Conservation (phyloP, 208 protist genomes). For the Hexamita inflata region DNA sequence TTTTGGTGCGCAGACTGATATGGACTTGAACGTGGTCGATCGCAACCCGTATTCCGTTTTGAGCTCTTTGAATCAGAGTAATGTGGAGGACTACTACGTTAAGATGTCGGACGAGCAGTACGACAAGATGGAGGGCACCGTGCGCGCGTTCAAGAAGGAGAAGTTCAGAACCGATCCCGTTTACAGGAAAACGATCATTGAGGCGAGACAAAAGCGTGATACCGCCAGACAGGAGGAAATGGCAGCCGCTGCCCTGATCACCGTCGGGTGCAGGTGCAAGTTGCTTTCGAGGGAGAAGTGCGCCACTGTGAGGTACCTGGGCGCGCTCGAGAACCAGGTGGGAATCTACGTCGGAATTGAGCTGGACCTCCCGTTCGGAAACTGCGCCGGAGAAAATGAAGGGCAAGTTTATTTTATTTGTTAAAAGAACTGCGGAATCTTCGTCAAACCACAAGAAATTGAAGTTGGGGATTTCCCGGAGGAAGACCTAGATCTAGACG, state of each 20-base stretch:
- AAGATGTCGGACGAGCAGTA: constrained; percentile 41
- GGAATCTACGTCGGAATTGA: no score
- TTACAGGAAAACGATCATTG: constrained; percentile 13
- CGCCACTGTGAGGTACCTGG: no score
- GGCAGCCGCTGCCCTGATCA: constrained; percentile 4
- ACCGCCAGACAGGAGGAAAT: neutral
- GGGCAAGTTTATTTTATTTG: no score
- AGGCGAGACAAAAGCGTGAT: neutral
- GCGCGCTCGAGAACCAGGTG: no score
- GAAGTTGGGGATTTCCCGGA: no score
- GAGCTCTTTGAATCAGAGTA: no score
- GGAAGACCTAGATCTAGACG: no score
- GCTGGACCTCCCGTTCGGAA: no score
- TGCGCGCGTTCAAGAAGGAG: constrained; percentile 32
- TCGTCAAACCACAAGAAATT: no score
- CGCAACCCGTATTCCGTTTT: constrained; percentile 33
- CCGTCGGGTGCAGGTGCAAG: constrained; percentile 4
- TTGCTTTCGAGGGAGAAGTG: constrained; percentile 23
- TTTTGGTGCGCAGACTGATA: constrained; percentile 14
- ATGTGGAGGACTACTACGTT: neutral
- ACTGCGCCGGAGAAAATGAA: no score
- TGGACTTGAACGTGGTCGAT: constrained; percentile 41
- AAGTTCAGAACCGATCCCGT: constrained; percentile 25
- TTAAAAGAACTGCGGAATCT: no score
- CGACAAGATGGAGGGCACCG: constrained; percentile 35